phyloP scores from a whole-genome alignment of 768 basidiomycete genomes.

The Naganishia vaughanmartiniae region DNA sequence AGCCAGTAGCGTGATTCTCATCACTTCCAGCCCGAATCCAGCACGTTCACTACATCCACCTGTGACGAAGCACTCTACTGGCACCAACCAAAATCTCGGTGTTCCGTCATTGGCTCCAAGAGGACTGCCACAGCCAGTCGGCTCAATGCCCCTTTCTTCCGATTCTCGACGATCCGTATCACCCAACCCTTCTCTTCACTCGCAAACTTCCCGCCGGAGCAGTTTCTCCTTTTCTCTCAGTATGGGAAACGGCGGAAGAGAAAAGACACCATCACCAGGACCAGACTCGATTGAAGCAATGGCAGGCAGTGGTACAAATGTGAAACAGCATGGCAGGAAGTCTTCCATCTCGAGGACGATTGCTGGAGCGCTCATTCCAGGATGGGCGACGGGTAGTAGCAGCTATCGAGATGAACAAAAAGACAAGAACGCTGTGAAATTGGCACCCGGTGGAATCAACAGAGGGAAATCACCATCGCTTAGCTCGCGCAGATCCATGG shows the following conservation, averaged over 20 bases:
- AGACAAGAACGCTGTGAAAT: neutral
- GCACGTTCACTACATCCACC: neutral
- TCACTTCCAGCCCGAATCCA: conserved; percentile 16
- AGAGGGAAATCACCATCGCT: neutral
- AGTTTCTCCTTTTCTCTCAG: conserved; percentile 17
- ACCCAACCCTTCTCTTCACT: conserved; percentile 6
- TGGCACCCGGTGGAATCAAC: neutral
- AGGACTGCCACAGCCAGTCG: conserved; percentile 7
- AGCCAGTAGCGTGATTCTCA: neutral
- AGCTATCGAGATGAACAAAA: neutral
- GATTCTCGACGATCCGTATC: conserved; percentile 8
- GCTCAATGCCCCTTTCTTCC: conserved; percentile 2
- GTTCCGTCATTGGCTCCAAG: neutral
- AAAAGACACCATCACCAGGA: conserved; percentile 11
- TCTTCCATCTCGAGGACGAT: conserved; percentile 22
- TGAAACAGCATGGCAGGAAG: conserved; percentile 22
- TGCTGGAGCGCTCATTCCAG: conserved; percentile 11
- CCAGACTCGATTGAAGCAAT: neutral
- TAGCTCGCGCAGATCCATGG: conserved; percentile 5
- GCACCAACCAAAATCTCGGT: conserved; percentile 1
- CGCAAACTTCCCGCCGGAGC: conserved; percentile 8
- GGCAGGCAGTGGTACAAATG: neutral
- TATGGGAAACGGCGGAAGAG: conserved; percentile 20
- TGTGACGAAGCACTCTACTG: neutral
- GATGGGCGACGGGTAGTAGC: conserved; percentile 9